phyloP scores from a whole-genome alignment of 768 basidiomycete species.

The Lanmaoa pseudosensibilis region DNA sequence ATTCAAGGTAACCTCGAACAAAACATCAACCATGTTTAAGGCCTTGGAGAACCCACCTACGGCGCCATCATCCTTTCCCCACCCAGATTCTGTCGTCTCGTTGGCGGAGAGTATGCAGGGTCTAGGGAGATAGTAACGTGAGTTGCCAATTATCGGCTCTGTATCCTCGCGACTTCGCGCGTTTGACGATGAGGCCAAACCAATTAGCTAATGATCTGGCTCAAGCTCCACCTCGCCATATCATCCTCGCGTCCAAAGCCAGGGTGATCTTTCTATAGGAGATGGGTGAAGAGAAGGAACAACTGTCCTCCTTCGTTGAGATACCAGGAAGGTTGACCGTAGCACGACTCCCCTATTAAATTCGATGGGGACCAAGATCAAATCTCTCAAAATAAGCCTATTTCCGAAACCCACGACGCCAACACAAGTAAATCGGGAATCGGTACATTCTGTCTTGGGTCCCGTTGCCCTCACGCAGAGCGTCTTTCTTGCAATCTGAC shows the following conservation, averaged over 20 bases:
- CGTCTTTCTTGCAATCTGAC: not conserved
- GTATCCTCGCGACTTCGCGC: not conserved
- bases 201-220: not conserved
- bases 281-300: not conserved
- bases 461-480: not conserved
- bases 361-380: not conserved
- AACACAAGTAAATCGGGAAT: too few species aligned
- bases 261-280: not conserved
- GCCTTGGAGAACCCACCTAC: constrained; percentile 7
- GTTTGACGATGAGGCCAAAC: not conserved
- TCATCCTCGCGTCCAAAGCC: not conserved
- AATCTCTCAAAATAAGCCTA: not conserved
- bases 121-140: constrained; percentile 16
- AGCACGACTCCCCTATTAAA: not conserved
- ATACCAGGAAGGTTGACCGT: not conserved
- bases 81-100: constrained; percentile 8
- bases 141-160: not conserved
- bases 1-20: not conserved
- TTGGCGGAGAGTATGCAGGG: constrained; percentile 22
- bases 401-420: not conserved
- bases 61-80: not conserved
- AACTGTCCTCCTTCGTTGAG: not conserved
- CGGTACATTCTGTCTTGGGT: too few species aligned
- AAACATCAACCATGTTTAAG: not conserved
- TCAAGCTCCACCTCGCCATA: not conserved